Evolutionary conservation across 306 rosid genomes (phyloP).

Genomic region (Gynostemma pentaphyllum): DNA sequence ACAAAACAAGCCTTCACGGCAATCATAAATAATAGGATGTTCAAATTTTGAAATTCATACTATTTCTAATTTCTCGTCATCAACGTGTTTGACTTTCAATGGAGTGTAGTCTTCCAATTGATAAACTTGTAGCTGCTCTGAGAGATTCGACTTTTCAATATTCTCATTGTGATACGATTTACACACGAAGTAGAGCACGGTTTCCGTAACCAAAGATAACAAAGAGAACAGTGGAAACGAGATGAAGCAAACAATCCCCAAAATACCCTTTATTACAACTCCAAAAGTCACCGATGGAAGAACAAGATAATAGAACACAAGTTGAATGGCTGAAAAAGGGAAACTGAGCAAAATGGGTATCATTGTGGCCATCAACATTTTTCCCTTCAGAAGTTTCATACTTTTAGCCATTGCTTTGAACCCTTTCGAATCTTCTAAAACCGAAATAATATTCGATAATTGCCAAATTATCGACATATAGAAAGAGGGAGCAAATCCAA

Average conservation of each 20-base stretch:
- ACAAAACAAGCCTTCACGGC: too few relatives aligned
- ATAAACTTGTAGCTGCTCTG: conserved; percentile 31
- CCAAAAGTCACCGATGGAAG: conserved; percentile 21
- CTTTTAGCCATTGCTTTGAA: conserved; percentile 54
- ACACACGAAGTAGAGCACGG: conserved; percentile 66
- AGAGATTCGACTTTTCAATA: conserved; percentile 47
- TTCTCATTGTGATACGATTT: conserved; percentile 56
- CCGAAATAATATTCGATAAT: conserved; percentile 48
- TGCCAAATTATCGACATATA: conserved; percentile 59
- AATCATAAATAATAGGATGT: too few relatives aligned
- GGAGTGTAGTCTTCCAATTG: conserved; percentile 35
- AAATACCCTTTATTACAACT: conserved; percentile 8
- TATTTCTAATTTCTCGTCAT: conserved; percentile 22
- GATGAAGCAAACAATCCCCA: conserved; percentile 26
- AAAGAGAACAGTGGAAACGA: conserved; percentile 23
- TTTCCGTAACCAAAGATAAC: conserved; percentile 39
- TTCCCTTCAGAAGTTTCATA: conserved; percentile 42
- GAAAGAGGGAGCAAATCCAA: conserved; percentile 13
- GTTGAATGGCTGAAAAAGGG: neutral
- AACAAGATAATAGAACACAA: conserved; percentile 24
- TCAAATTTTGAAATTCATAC: too few relatives aligned
- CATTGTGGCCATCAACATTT: conserved; percentile 21
- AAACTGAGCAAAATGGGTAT: conserved; percentile 16
- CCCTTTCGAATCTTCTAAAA: conserved; percentile 55
- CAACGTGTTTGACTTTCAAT: conserved; percentile 37